phyloP scores from a whole-genome alignment of 306 rosid species.

The Pyrus bretschneideri region DNA sequence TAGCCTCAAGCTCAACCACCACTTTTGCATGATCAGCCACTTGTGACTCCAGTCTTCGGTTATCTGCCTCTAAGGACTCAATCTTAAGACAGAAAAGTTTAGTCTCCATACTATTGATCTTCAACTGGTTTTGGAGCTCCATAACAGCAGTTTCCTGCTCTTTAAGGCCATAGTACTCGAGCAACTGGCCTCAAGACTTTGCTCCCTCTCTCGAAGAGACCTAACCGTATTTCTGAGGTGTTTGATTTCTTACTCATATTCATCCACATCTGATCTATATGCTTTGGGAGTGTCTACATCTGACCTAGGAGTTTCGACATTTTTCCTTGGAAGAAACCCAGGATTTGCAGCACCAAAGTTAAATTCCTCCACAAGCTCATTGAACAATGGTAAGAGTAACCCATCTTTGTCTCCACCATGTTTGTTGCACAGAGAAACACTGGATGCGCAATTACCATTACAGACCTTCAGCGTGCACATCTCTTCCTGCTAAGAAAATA shows the following conservation, averaged over 20 bases:
- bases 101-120: slow-evolving; percentile 64
- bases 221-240: slow-evolving; percentile 53
- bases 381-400: slow-evolving; percentile 36
- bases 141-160: slow-evolving; percentile 76
- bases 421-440: slow-evolving; percentile 34
- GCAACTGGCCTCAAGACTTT: slow-evolving; percentile 47
- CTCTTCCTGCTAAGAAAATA: slow-evolving; percentile 45
- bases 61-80: slow-evolving; percentile 61
- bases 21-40: slow-evolving; percentile 43
- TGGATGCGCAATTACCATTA: slow-evolving; percentile 23
- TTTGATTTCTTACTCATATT: slow-evolving; percentile 54
- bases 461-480: slow-evolving; percentile 28
- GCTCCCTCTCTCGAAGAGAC: slow-evolving; percentile 70
- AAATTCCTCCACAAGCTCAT: slow-evolving; percentile 44
- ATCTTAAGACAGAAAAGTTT: slow-evolving; percentile 74
- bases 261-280: slow-evolving; percentile 35
- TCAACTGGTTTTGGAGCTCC: slow-evolving; percentile 80
- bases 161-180: slow-evolving; percentile 73
- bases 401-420: slow-evolving; percentile 47
- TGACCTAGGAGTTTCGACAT: slow-evolving; percentile 37
- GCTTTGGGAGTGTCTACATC: slow-evolving; percentile 34
- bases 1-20: slow-evolving; percentile 61
- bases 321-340: slow-evolving; percentile 35
- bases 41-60: slow-evolving; percentile 48
- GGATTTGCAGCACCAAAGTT: slow-evolving; percentile 28